These are phyloP conservation scores for Penicillium italicum DNA, from an alignment of 2,329 filamentous ascomycete species.

Conservation along the genomic window DNA sequence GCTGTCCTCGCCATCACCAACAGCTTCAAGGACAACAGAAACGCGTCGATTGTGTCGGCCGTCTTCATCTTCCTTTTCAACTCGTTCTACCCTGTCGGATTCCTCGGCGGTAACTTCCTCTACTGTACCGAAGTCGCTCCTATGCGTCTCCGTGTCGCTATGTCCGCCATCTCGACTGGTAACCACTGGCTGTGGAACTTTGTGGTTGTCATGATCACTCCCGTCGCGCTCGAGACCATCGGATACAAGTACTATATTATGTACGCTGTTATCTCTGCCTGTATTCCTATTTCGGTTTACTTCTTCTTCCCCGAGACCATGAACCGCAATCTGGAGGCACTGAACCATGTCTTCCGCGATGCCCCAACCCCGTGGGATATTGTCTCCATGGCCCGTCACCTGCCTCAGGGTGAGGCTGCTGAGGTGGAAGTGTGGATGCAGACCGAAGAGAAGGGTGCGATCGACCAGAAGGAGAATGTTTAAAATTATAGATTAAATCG, in stretches of 20 bases:
- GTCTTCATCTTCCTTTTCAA: constrained; percentile 26
- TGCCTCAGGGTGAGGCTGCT: constrained; percentile 22
- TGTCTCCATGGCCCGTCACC: constrained; percentile 22
- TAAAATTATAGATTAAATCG: neutral
- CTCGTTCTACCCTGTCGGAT: constrained; percentile 23
- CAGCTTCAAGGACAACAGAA: constrained; percentile 28
- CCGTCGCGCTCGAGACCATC: constrained; percentile 22
- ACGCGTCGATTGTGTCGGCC: constrained; percentile 15
- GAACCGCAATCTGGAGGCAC: constrained; percentile 25
- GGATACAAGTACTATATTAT: constrained; percentile 24
- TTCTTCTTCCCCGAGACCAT: constrained; percentile 26
- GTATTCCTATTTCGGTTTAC: constrained; percentile 19
- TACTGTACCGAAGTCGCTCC: constrained; percentile 26
- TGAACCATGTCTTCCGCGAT: constrained; percentile 25
- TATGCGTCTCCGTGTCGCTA: constrained; percentile 24
- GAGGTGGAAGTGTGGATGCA: constrained; percentile 20
- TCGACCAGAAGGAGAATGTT: constrained; percentile 20
- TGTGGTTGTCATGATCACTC: constrained; percentile 24
- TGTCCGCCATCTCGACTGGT: constrained; percentile 21
- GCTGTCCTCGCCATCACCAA: constrained; percentile 46
- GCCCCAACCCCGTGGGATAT: constrained; percentile 22
- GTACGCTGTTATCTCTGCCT: constrained; percentile 21
- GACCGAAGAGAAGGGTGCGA: constrained; percentile 15
- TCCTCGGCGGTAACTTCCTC: constrained; percentile 24
- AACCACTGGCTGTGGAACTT: constrained; percentile 27